These are phyloP conservation scores for Umbelopsis isabellina DNA, from an alignment of 192 early-diverging fungal species.

Conservation along the genomic window DNA sequence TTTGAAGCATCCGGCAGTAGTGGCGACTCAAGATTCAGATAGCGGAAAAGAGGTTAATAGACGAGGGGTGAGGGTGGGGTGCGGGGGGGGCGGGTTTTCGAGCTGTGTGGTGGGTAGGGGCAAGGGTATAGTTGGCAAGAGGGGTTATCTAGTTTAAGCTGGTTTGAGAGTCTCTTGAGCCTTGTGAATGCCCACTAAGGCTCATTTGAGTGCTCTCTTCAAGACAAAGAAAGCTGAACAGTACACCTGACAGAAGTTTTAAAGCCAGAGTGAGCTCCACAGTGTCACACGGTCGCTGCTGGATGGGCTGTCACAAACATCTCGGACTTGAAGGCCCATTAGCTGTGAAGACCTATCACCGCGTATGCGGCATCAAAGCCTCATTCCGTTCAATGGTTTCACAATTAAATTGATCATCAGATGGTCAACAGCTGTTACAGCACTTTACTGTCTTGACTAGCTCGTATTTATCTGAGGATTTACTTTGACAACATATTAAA, in stretches of 20 bases:
- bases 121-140: constrained; percentile 1
- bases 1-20: constrained; percentile 31
- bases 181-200: constrained; percentile 23
- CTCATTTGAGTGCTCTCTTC: constrained; percentile 15
- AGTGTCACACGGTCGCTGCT: constrained; percentile 4
- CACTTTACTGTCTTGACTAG: too few relatives aligned
- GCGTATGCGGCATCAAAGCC: too few relatives aligned
- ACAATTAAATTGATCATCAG: too few relatives aligned
- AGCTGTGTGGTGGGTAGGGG: background rate
- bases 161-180: constrained; percentile 21
- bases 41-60: background rate
- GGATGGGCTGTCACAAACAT: constrained; percentile 1
- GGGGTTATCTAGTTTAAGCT: constrained; percentile 13
- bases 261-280: constrained; percentile 11
- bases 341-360: too few relatives aligned
- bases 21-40: background rate
- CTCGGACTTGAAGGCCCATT: background rate
- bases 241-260: constrained; percentile 19
- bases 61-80: background rate
- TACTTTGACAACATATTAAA: too few relatives aligned
- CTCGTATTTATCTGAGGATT: too few relatives aligned
- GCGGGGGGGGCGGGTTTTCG: background rate
- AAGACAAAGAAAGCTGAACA: constrained; percentile 9
- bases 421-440: too few relatives aligned
- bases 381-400: too few relatives aligned